Conservation (phyloP, 257 asterid genomes). For the Scutellaria minor region DNA sequence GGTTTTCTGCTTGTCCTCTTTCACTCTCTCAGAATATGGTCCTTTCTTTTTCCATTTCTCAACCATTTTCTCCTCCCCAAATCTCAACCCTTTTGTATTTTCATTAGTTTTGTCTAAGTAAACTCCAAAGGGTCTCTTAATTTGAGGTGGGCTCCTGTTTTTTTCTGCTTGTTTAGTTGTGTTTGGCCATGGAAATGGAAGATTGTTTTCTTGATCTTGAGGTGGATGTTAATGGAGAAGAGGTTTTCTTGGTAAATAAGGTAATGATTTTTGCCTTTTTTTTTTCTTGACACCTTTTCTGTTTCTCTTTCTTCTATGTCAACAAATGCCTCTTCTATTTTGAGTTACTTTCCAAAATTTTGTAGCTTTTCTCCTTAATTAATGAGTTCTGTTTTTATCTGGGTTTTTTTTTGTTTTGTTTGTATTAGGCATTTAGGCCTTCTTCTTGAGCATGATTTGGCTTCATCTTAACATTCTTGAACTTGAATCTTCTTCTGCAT, state of each 20-base stretch:
- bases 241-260: constrained; percentile 72
- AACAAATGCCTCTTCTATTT: constrained; percentile 12
- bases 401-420: constrained; percentile 14
- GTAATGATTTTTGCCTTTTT: constrained; percentile 38
- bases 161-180: constrained; percentile 20
- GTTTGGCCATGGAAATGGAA: constrained; percentile 74
- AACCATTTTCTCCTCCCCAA: constrained; percentile 34
- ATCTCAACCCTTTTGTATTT: constrained; percentile 22
- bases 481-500: constrained; percentile 35
- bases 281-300: constrained; percentile 1
- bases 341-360: constrained; percentile 36
- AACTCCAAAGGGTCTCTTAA: constrained; percentile 43
- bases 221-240: constrained; percentile 94
- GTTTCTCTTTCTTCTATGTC: background rate
- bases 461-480: constrained; percentile 16
- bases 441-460: background rate
- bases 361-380: constrained; percentile 11
- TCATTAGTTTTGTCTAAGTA: constrained; percentile 12
- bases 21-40: constrained; percentile 52
- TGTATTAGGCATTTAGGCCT: constrained; percentile 1
- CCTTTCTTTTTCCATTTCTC: constrained; percentile 32
- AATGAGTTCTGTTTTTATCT: constrained; percentile 24
- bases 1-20: constrained; percentile 61
- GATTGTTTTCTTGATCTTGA: constrained; percentile 63
- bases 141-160: constrained; percentile 47